Evolutionary conservation across 2,329 filamentous ascomycete genomes (phyloP), one percentile per base, ranked within the genome.

Genomic region (Colletotrichum camelliae): DNA sequence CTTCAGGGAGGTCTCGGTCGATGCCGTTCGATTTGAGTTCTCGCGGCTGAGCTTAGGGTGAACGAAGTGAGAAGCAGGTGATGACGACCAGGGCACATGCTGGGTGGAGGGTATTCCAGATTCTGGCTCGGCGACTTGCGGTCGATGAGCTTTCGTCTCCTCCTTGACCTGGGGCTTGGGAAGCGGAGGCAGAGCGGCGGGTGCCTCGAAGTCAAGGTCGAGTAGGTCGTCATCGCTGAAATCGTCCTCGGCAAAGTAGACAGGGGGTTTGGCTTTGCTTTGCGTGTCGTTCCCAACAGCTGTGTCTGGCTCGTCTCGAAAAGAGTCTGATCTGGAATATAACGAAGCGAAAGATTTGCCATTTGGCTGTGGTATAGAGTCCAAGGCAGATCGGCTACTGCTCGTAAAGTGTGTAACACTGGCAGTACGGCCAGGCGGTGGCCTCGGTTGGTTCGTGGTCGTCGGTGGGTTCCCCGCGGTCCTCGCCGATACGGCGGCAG

Each of bases 221-320:
- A 98, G 87, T 71, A 95, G 91, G 24, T 93, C 90, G 79, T 98
- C 96, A 81, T 96, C 94, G 80, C 95, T 95, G 79, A 98, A 97
- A 81, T 98, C 96, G 79, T 96, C 93, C 77, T 96, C 94, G 75
- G 92, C 91, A 77, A 96, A 94, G 76, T 90, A 91, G 12, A 94
- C 90, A 9, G 79, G 77, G 13, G 82, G 74, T 52, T 81, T 77
- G 33, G 78, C 64, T 67, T 83, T 84, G 76, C 79, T 65, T 31
- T 80, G 73, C 12, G 75, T 70, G 43, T 78, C 61, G 16, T 66
- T 60, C 7, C 15, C 39, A 24, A 64, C 7, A 37, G 72, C 35
- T 10, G 31, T 65, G 52, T 82, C 81, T 31, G 82, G 80, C 39
- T 82, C 80, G 33, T 89, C 85, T 74, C 83, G 80, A 79, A 93